Evolutionary conservation across 345 rosid species (phyloP).

Genomic region (Gossypium rotundifolium): DNA sequence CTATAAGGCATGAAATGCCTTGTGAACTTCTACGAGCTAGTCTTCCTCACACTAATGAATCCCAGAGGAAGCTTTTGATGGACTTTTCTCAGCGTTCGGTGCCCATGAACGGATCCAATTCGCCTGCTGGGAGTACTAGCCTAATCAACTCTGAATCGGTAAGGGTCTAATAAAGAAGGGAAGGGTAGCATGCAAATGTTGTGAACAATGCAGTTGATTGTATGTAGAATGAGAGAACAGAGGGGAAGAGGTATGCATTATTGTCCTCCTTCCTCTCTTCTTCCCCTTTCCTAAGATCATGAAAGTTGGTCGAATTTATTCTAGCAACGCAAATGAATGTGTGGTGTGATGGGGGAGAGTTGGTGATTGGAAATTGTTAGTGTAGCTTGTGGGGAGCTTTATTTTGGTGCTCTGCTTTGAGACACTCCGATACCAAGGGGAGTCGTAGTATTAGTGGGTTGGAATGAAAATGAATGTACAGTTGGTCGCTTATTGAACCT

Average conservation of each 20-base stretch:
- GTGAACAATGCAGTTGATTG: background rate
- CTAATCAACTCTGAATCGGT: constrained; percentile 64
- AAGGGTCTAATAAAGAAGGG: constrained; percentile 32
- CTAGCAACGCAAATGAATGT: constrained; percentile 17
- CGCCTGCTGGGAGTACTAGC: constrained; percentile 33
- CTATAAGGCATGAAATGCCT: constrained; percentile 90
- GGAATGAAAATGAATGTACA: constrained; percentile 24
- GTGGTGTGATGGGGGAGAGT: constrained; percentile 56
- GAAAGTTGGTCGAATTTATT: background rate
- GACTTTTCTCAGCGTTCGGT: constrained; percentile 62
- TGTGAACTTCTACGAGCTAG: constrained; percentile 91
- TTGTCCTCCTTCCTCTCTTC: background rate
- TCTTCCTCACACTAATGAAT: constrained; percentile 81
- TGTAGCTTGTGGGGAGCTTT: constrained; percentile 25
- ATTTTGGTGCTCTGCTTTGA: constrained; percentile 40
- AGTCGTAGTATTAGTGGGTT: constrained; percentile 10
- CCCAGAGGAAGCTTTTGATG: constrained; percentile 63
- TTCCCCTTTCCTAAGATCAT: background rate
- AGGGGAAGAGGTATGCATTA: background rate
- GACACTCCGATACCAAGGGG: constrained; percentile 23
- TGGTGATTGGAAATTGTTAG: constrained; percentile 28
- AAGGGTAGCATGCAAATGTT: no score
- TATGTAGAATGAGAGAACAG: background rate
- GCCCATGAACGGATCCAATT: constrained; percentile 29
- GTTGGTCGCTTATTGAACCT: background rate